A percentile compares a stretch with the other conserved stretches of the same genome.
Conservation (phyloP, 1,284 basidiomycete species). For the Tilletiopsis washingtonensis region DNA sequence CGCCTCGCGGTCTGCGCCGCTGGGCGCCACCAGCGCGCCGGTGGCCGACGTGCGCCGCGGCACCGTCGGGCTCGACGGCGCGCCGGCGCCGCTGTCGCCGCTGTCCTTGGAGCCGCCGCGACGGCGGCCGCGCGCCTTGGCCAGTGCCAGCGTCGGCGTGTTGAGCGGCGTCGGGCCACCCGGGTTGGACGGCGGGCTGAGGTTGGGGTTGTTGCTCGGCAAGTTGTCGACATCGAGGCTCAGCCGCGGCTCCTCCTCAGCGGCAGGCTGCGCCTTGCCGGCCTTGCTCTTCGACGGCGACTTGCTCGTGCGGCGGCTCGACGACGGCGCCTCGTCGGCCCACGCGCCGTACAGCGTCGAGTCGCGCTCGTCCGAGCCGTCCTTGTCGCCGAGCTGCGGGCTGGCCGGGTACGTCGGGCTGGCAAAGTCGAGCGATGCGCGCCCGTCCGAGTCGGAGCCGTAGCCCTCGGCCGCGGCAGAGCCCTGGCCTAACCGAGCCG, state of each 20-base stretch:
- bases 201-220: conserved; percentile 23
- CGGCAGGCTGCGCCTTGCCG: neutral
- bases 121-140: conserved; percentile 18
- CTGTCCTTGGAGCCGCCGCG: conserved; percentile 10
- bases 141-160: conserved; percentile 37
- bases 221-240: conserved; percentile 37
- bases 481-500: conserved; percentile 21
- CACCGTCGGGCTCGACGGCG: conserved; percentile 23
- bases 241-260: conserved; percentile 3
- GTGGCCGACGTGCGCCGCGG: conserved; percentile 31
- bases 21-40: conserved; percentile 38
- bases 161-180: conserved; percentile 41
- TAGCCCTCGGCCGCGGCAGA: neutral
- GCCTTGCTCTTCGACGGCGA: neutral
- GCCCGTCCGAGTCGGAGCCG: conserved; percentile 13
- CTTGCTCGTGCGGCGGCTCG: too few relatives aligned
- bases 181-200: conserved; percentile 1
- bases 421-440: conserved; percentile 17
- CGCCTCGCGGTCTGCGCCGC: conserved; percentile 21
- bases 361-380: conserved; percentile 5
- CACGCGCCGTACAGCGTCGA: neutral
- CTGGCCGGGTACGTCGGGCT: conserved; percentile 24
- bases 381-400: conserved; percentile 17
- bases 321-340: neutral
- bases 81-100: too few relatives aligned